These are phyloP conservation scores for Aegilops tauschii DNA, from an alignment of 176 grass and related monocot species.

Conservation along the genomic window DNA sequence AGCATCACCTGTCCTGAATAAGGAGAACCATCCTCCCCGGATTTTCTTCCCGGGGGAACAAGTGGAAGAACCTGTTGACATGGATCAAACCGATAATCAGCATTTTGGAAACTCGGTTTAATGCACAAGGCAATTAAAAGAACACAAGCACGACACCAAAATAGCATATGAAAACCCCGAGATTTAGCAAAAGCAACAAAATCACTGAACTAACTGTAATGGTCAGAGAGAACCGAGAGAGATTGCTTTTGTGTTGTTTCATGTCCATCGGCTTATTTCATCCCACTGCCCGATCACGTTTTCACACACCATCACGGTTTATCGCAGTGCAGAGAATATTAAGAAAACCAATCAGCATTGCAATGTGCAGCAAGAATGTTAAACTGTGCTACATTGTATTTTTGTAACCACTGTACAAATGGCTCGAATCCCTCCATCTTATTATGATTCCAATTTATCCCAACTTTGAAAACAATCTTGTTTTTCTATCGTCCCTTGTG, in stretches of 20 bases:
- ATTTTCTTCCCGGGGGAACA: constrained; percentile 84
- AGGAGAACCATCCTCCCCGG: constrained; percentile 91
- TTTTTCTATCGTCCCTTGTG: neutral
- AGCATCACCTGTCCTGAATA: constrained; percentile 82
- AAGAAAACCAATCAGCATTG: neutral
- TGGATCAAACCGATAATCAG: neutral
- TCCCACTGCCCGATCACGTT: neutral
- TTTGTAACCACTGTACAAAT: neutral
- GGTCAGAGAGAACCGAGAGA: neutral
- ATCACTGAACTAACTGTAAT: neutral
- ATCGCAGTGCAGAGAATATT: neutral
- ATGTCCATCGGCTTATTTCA: neutral
- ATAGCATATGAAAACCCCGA: neutral
- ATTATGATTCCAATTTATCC: neutral
- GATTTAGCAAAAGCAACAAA: neutral
- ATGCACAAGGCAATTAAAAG: neutral
- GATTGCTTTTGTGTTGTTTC: neutral
- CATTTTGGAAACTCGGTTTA: neutral
- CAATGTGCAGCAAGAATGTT: neutral
- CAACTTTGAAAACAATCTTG: neutral
- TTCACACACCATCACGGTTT: neutral
- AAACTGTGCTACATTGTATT: neutral
- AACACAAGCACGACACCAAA: neutral
- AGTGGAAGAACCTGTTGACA: constrained; percentile 79
- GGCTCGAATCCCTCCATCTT: neutral